Base-by-base conservation (phyloP, 441 rosid species). In the Euphorbia corollata region DNA sequence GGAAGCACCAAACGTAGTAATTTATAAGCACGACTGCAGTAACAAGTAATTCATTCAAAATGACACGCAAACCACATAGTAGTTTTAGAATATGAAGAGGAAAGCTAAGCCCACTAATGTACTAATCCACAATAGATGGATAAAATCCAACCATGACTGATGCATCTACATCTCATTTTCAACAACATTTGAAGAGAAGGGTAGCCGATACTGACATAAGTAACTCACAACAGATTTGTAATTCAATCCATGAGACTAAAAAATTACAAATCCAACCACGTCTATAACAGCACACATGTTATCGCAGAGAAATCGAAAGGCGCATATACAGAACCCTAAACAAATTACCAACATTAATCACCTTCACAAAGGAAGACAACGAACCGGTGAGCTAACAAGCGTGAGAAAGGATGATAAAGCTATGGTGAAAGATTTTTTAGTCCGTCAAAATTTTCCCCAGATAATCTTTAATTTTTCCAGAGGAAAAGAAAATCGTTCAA, bases 361-460 rank as follows among this genome's bases (percentile, higher is more conserved):
- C 71, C 12, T 45, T 24, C 18, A 0, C 12, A 30, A 47, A 60
- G 20, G 18, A 24, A 0, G 10, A 38, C 12, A 20, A 8, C 15
- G 59, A 32, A n/a, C 23, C 32, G 13, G n/a, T n/a, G n/a, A n/a
- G n/a, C n/a, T n/a, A n/a, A n/a, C n/a, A n/a, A n/a, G n/a, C n/a
- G n/a, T n/a, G n/a, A n/a, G n/a, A n/a, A n/a, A n/a, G n/a, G n/a
- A n/a, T n/a, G n/a, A n/a, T n/a, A n/a, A n/a, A n/a, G n/a, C n/a
- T n/a, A n/a, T n/a, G n/a, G n/a, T n/a, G n/a, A n/a, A n/a, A n/a
- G n/a, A n/a, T n/a, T n/a, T n/a, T n/a, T n/a, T n/a, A n/a, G n/a
- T n/a, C n/a, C n/a, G n/a, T n/a, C n/a, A n/a, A 41, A 61, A 63
- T 41, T 54, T 66, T 63, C 45, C 72, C 66, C 58, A 24, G 57